Conservation (phyloP, 2,329 filamentous ascomycete species). For the Sordariomycetes sp. region DNA sequence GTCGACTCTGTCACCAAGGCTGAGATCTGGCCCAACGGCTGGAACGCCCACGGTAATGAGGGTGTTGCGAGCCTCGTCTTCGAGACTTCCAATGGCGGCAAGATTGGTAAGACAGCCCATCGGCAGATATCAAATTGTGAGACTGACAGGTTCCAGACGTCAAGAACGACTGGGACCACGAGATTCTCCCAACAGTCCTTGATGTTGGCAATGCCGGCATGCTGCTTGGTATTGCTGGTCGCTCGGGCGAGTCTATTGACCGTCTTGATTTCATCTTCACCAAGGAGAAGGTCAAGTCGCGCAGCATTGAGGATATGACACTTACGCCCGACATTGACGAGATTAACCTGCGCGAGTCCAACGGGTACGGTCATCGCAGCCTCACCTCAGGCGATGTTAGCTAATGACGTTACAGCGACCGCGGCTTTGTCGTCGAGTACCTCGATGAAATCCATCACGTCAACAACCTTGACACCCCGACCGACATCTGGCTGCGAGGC, state of each 20-base stretch:
- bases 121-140: neutral
- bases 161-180: neutral
- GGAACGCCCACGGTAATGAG: neutral
- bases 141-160: neutral
- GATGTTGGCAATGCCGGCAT: conserved; percentile 1
- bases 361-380: neutral
- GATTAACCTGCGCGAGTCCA: conserved; percentile 1
- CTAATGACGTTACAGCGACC: neutral
- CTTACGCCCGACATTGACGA: conserved; percentile 1
- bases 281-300: neutral
- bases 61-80: neutral
- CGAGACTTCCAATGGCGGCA: neutral
- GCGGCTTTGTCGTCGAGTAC: neutral
- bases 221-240: conserved; percentile 2
- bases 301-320: conserved; percentile 1
- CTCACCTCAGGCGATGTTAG: too few species aligned
- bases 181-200: neutral
- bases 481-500: neutral
- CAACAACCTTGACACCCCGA: neutral
- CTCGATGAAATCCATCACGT: conserved; percentile 1
- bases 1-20: neutral
- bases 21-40: conserved; percentile 1
- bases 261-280: conserved; percentile 1
- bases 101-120: conserved; percentile 1
- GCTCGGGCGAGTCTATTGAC: neutral